These are phyloP conservation scores for Penicillium sp. DNA, from an alignment of 2,329 filamentous ascomycete genomes.

Conservation along the genomic window DNA sequence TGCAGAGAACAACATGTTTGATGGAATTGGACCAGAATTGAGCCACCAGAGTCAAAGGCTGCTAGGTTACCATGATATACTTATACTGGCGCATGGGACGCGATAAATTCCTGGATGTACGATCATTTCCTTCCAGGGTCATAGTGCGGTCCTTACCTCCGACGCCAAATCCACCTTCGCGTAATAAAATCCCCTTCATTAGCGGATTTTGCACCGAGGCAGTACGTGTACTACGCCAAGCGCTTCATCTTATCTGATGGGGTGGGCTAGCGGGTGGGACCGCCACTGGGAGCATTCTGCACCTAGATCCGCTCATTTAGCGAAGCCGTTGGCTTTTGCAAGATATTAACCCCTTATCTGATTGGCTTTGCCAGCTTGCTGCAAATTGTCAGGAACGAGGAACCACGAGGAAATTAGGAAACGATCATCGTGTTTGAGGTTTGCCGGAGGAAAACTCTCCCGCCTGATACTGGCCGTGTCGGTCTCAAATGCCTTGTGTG, in stretches of 20 bases:
- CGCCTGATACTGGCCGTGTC: background rate
- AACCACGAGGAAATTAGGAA: background rate
- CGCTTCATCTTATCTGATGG: conserved; percentile 7
- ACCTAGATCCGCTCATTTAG: background rate
- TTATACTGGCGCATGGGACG: background rate
- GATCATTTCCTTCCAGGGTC: background rate
- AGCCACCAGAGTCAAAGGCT: background rate
- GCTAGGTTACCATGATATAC: background rate
- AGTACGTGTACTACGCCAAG: background rate
- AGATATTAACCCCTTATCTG: background rate
- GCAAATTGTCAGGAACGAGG: background rate
- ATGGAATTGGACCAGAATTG: background rate
- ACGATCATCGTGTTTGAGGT: background rate
- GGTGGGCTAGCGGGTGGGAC: background rate
- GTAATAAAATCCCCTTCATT: conserved; percentile 3
- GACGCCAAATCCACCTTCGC: background rate
- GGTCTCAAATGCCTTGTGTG: background rate
- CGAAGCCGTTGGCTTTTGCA: background rate
- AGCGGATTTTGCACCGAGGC: background rate
- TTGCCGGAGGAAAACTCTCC: conserved; percentile 1
- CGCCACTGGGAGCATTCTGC: background rate
- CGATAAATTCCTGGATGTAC: background rate
- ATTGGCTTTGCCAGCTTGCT: background rate
- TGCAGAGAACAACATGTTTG: background rate
- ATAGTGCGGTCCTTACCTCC: background rate